A percentile compares a stretch with the other conserved stretches of the same genome.
phyloP scores from a whole-genome alignment of 495 filamentous ascomycete genomes.

The Neurospora sp. region DNA sequence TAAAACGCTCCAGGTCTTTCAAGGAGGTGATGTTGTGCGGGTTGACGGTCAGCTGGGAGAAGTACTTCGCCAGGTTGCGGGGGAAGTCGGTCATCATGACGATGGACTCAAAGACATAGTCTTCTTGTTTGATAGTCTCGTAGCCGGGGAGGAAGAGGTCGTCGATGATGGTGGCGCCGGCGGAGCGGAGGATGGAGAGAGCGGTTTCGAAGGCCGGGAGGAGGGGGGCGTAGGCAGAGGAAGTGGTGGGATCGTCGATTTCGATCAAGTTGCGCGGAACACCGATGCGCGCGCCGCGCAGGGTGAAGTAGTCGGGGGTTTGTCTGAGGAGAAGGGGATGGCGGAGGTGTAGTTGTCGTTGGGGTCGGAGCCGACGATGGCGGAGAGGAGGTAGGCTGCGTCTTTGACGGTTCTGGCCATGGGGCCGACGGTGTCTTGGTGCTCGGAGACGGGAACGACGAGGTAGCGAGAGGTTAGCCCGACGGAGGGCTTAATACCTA shows the following conservation, averaged over 20 bases:
- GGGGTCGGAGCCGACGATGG: conserved; percentile 46
- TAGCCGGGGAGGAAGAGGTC: conserved; percentile 4
- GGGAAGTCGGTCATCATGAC: conserved; percentile 32
- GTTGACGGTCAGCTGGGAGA: conserved; percentile 35
- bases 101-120: background rate
- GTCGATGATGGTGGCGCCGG: conserved; percentile 28
- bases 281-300: conserved; percentile 59
- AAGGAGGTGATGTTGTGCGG: conserved; percentile 34
- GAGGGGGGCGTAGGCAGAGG: conserved; percentile 1
- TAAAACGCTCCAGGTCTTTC: conserved; percentile 23
- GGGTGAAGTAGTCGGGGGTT: conserved; percentile 38
- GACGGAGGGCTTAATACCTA: conserved; percentile 56
- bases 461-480: conserved; percentile 52
- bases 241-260: background rate
- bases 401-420: conserved; percentile 52
- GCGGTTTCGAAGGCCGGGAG: conserved; percentile 14
- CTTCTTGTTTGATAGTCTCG: background rate
- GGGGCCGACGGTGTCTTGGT: conserved; percentile 57
- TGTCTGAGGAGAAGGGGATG: conserved; percentile 23
- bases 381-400: conserved; percentile 53
- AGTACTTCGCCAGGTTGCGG: conserved; percentile 31
- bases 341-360: conserved; percentile 37
- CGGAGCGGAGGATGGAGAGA: conserved; percentile 18
- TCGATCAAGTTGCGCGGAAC: conserved; percentile 32
- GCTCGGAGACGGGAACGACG: conserved; percentile 52